Conservation (phyloP, 805 yeast species). For the Kazachstania africana region DNA sequence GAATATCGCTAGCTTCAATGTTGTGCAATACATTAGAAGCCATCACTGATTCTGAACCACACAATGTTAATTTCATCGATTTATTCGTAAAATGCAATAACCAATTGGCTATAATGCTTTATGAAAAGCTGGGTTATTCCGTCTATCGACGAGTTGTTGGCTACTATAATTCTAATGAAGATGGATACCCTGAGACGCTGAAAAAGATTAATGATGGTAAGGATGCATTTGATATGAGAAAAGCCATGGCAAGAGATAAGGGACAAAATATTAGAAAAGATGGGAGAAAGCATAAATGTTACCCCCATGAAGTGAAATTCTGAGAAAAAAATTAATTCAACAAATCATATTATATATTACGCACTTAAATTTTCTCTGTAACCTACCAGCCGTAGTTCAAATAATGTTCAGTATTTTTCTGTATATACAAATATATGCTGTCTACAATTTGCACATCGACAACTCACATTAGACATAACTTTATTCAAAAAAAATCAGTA, state of each 20-base stretch:
- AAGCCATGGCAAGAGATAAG: conserved; percentile 46
- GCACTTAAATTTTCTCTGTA: no score
- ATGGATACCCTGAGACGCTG: conserved; percentile 31
- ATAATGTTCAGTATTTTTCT: no score
- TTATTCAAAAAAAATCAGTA: no score
- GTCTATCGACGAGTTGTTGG: conserved; percentile 82
- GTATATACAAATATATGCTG: no score
- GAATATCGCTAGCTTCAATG: conserved; percentile 76
- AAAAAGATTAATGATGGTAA: conserved; percentile 46
- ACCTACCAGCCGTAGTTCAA: no score
- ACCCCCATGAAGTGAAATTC: conserved; percentile 58
- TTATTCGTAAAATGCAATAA: conserved; percentile 86
- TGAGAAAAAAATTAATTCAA: conserved; percentile 19
- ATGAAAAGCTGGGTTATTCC: conserved; percentile 76
- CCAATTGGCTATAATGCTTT: conserved; percentile 62
- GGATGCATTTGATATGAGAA: conserved; percentile 87
- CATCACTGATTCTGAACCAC: conserved; percentile 66
- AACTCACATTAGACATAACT: no score
- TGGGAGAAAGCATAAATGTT: conserved; percentile 48
- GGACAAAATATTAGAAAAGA: conserved; percentile 42
- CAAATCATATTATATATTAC: neutral
- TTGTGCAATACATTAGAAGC: conserved; percentile 65
- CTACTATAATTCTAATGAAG: conserved; percentile 55
- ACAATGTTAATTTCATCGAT: conserved; percentile 76
- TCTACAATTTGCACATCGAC: no score